Base-by-base conservation (phyloP, 2,329 filamentous ascomycete genomes). In the Penicillium occitanis region DNA sequence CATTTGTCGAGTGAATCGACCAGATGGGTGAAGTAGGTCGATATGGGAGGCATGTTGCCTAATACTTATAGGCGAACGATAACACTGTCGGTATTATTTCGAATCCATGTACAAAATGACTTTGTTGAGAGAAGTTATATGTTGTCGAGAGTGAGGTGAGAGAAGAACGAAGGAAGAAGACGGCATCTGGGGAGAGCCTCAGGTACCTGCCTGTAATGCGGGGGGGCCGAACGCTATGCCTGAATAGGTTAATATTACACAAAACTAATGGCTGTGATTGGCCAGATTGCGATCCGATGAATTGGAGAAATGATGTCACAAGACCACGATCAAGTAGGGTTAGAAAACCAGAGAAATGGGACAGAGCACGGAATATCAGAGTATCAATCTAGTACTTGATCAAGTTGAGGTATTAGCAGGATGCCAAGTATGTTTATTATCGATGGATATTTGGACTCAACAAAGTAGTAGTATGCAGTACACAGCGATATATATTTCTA, bases 11-110 rank as follows among this genome's bases (percentile, higher is more conserved):
- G 50, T 13, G 50, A 25, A 33, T 46, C 35, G 44, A 53, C 60
- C 35, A 66, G 40, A 30, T 19, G 30, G 19, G 19, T n/a, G 42
- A 66, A 50, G 25, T 59, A 63, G 8, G 60, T 35, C 53, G 55
- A 42, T 13, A 44, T 37, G 17, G 48, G 65, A 30, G 65, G 50
- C 65, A 66, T 66, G 22, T 10, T 30, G 53, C 37, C 13, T 51
- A 5, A 25, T 14, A 8, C 10, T 19, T 17, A 57, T n/a, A 35
- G 25, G 28, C 2, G 28, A 50, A 17, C 6, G 28, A 55, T 19
- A 3, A 2, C 8, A 17, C 19, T 3, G 6, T 51, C 13, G 10
- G 14, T 17, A 28, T 28, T 17, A 17, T 51, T 28, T 5, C 25
- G 14, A n/a, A 10, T 17, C 4, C 50, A 53, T 53, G 8, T 53